These are phyloP conservation scores for Paecilomyces niveus DNA, from an alignment of 2,329 filamentous ascomycete species.

Conservation along the genomic window DNA sequence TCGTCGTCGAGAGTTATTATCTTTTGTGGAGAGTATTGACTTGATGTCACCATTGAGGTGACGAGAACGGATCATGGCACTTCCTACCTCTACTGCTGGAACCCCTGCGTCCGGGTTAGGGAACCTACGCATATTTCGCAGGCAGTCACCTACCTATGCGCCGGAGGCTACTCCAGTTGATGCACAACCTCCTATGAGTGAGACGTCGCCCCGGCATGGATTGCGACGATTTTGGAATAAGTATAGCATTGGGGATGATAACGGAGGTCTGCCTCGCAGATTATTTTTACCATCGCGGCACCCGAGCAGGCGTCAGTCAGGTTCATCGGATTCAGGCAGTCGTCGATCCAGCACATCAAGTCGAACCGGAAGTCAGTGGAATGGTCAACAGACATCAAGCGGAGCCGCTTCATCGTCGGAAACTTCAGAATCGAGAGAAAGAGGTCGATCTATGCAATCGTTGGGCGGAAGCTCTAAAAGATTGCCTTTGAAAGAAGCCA, in stretches of 20 bases:
- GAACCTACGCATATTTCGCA: background rate
- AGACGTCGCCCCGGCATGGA: background rate
- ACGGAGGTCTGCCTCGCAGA: background rate
- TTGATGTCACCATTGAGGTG: background rate
- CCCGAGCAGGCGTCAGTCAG: background rate
- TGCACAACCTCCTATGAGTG: background rate
- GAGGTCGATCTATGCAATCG: background rate
- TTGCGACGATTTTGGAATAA: background rate
- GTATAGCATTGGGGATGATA: background rate
- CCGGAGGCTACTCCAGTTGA: background rate
- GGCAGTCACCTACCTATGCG: background rate
- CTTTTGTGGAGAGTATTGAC: background rate
- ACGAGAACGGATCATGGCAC: slow-evolving; percentile 2
- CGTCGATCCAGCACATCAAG: background rate
- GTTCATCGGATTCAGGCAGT: background rate
- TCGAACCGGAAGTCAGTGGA: background rate
- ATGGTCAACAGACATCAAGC: background rate
- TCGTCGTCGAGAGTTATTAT: background rate
- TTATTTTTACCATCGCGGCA: background rate
- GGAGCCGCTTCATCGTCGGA: slow-evolving; percentile 6
- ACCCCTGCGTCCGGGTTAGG: background rate
- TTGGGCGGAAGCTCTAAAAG: background rate
- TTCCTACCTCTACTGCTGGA: background rate
- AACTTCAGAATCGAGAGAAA: slow-evolving; percentile 12
- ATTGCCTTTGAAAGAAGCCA: slow-evolving; percentile 42